Base-by-base conservation (phyloP, 2,329 filamentous ascomycete species). In the Huntiella decipiens region DNA sequence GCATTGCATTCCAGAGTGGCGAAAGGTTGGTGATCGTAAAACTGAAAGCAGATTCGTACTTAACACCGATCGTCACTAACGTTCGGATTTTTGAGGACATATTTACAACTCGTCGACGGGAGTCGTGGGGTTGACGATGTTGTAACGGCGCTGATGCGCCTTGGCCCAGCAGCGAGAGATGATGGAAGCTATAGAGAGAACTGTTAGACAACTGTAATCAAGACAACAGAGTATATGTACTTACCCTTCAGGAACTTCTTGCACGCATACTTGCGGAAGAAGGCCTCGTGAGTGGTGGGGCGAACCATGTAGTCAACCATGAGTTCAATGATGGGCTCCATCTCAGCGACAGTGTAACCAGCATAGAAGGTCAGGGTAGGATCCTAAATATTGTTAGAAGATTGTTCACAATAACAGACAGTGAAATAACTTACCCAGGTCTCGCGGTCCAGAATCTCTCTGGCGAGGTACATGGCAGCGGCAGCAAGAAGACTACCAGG, bases 251-350 rank as follows among this genome's bases (percentile, higher is more conserved):
- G 67, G 66, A 96, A 98, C 66, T 94, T 95, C 71, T 96, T 98
- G 74, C 85, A 93, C 47, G 91, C 91, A 61, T 98, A 98, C 65
- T 98, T 98, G 74, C 93, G 94, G 73, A 95, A 96, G 71, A 98
- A 95, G 34, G 91, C 92, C 61, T 96, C 88, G 58, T 98, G 91
- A 38, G 79, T 74, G 45, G 95, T 82, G 19, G 88, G 91, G 10
- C 83, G 78, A 49, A 82, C 82, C 35, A 98, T 79, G 60, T 98
- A 98, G 62, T 98, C 87, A 51, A 98, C 77, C 87, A 98, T 95
- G 51, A 96, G 72, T 56, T 81, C 74, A 58, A 94, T 84, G 36
- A 96, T 83, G 8, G 88, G 88, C 60, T 88, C 75, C 54, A 98
- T 86, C 63, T 98, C 84, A 40, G 88, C 77, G 61, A 96, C 88